phyloP scores from a whole-genome alignment of 2,329 filamentous ascomycete species.

The Hortaea sp. region DNA sequence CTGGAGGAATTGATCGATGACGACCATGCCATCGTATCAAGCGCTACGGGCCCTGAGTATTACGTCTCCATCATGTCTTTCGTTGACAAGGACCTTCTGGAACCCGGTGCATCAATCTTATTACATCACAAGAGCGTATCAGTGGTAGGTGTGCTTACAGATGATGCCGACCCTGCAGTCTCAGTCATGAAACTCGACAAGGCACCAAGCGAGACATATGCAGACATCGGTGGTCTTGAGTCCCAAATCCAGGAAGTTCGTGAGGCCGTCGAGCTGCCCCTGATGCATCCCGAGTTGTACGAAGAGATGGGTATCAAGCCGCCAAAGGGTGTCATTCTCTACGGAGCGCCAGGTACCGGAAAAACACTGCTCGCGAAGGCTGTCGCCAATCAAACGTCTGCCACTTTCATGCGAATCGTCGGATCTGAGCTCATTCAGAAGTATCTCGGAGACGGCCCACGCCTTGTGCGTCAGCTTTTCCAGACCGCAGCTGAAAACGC shows the following conservation, averaged over 20 bases:
- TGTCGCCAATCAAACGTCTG: slow-evolving; percentile 97
- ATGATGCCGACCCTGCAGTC: slow-evolving; percentile 89
- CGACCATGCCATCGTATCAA: slow-evolving; percentile 96
- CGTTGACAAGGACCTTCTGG: slow-evolving; percentile 94
- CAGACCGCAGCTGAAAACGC: slow-evolving; percentile 92
- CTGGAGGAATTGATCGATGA: slow-evolving; percentile 98
- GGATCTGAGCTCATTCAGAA: slow-evolving; percentile 97
- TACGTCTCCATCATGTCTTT: slow-evolving; percentile 99
- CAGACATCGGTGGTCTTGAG: slow-evolving; percentile 94
- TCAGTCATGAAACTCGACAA: slow-evolving; percentile 99
- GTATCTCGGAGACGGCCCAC: slow-evolving; percentile 90
- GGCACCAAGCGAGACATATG: slow-evolving; percentile 94
- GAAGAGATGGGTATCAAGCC: slow-evolving; percentile 99
- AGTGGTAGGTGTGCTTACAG: slow-evolving; percentile 92
- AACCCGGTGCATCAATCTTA: slow-evolving; percentile 89
- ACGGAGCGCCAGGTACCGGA: slow-evolving; percentile 91
- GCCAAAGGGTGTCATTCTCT: slow-evolving; percentile 97
- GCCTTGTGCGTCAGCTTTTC: slow-evolving; percentile 92
- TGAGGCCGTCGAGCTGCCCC: slow-evolving; percentile 89
- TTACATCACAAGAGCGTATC: slow-evolving; percentile 97
- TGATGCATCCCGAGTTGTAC: slow-evolving; percentile 93
- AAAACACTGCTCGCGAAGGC: slow-evolving; percentile 95
- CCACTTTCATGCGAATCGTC: slow-evolving; percentile 94
- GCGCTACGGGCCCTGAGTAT: slow-evolving; percentile 94
- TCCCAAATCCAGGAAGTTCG: slow-evolving; percentile 93